Percentiles rank a stretch among this genome's conserved stretches.
Evolutionary conservation across 768 basidiomycete species (phyloP).

Genomic region (Amanita polypyramis): DNA sequence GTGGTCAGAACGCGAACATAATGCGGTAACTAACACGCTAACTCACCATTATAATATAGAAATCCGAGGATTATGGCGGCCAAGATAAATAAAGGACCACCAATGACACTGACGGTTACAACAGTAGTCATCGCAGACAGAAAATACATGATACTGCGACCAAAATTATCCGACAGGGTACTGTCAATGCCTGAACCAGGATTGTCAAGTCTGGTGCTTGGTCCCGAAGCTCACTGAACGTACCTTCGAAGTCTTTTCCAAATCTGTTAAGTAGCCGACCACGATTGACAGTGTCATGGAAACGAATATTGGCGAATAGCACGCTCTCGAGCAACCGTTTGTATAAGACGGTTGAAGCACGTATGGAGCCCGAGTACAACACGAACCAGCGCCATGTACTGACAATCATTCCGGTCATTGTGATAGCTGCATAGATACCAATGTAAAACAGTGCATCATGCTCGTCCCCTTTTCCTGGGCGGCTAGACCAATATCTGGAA

Average conservation of each 20-base stretch:
- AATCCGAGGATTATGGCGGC: conserved; percentile 43
- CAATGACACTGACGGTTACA: conserved; percentile 65
- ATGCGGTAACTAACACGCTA: not conserved
- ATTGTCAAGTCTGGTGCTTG: conserved; percentile 10
- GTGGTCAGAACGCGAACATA: not conserved
- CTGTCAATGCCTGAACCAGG: conserved; percentile 61
- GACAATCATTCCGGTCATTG: conserved; percentile 28
- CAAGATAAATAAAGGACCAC: conserved; percentile 65
- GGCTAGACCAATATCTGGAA: conserved; percentile 41
- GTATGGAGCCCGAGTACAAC: conserved; percentile 63
- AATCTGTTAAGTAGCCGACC: conserved; percentile 78
- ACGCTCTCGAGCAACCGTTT: conserved; percentile 63
- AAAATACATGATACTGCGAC: conserved; percentile 61
- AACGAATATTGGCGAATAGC: conserved; percentile 80
- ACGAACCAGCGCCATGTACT: conserved; percentile 47
- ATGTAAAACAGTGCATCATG: conserved; percentile 46
- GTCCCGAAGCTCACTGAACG: conserved; percentile 11
- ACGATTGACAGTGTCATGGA: conserved; percentile 86
- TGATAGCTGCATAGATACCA: conserved; percentile 45
- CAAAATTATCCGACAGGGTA: conserved; percentile 75
- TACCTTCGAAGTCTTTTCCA: conserved; percentile 84
- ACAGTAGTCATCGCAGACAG: conserved; percentile 67
- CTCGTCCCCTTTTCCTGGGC: conserved; percentile 22
- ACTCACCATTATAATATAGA: conserved; percentile 65
- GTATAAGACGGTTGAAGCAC: conserved; percentile 68